Evolutionary conservation across 768 basidiomycete species (phyloP), one percentile per base, ranked within the genome.

Genomic region (Mycena olivaceomarginata): DNA sequence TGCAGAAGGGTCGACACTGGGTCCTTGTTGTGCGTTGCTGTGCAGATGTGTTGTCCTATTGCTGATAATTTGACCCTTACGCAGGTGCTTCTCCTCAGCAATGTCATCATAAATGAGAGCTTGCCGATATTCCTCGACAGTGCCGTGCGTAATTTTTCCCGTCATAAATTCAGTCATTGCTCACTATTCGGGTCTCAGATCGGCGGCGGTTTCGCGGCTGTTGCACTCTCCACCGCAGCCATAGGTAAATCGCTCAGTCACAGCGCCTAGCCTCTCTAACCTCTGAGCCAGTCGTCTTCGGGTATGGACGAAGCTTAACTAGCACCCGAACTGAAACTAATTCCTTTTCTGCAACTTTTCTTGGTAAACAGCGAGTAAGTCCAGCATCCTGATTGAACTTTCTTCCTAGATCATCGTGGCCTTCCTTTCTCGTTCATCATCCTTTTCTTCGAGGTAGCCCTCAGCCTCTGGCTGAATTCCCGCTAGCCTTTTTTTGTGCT

Each of bases 71-170:
- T n/a, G 16, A 11, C 60, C 5, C n/a, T 8, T 53, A n/a, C n/a
- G 6, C 20, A 96, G 95, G 95, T 97, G 10, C 89, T 99, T 2
- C 90, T 99, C 2, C 88, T 99, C 1, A 92, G 95, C 72, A 98
- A 99, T 83, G 97, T 98, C 75, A 91, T 96, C 73, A 87, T 96
- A 70, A 96, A 96, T 77, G 95, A 96, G 82, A 94, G 94, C 85
- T 90, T 97, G 72, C 95, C 95, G 46, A 95, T 96, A 59, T 96
- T 96, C 83, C 85, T 96, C 63, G 94, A 96, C 81, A 92, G 92
- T 78, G 95, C 94, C 82, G 92, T 93, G 80, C 65, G 92, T 85
- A 7, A 41, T 46, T 39, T 43, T 5, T 18, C 40, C 63, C 25
- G 53, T 59, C 13, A 22, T 13, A 11, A 18, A 45, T 15, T 8